A percentile compares a stretch with the other conserved stretches of the same genome.
Conservation (phyloP, 768 basidiomycete species). For the Tylopilus subfusipes region DNA sequence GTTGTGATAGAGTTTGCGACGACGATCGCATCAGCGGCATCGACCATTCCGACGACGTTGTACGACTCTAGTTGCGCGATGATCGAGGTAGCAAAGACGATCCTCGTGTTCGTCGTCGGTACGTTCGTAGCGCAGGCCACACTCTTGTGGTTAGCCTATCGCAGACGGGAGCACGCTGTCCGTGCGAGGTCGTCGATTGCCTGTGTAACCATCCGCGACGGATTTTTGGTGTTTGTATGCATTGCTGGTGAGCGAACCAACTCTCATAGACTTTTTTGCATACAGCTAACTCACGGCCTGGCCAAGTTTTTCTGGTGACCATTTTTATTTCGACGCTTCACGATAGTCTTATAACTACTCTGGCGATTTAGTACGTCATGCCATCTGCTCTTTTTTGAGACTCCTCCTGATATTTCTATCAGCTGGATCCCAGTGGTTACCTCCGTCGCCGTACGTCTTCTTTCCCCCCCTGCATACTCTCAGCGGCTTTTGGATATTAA, state of each 20-base stretch:
- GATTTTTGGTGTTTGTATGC: slow-evolving; percentile 13
- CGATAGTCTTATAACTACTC: background rate
- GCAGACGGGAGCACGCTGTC: slow-evolving; percentile 4
- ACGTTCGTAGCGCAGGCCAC: slow-evolving; percentile 10
- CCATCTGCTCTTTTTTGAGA: background rate
- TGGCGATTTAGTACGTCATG: slow-evolving; percentile 14
- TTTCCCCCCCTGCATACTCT: background rate
- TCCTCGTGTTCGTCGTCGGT: slow-evolving; percentile 8
- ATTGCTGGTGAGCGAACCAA: slow-evolving; percentile 12
- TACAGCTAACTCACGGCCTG: background rate
- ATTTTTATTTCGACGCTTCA: slow-evolving; percentile 4
- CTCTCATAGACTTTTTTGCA: background rate
- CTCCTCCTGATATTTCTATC: background rate
- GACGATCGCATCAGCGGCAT: background rate
- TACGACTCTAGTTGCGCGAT: slow-evolving; percentile 20
- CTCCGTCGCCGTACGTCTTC: slow-evolving; percentile 18
- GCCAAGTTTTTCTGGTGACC: slow-evolving; percentile 14
- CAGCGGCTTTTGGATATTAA: background rate
- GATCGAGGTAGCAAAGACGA: background rate
- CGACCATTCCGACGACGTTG: background rate
- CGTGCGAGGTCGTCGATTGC: slow-evolving; percentile 2
- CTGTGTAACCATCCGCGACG: slow-evolving; percentile 26
- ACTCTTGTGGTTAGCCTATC: slow-evolving; percentile 20
- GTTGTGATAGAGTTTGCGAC: slow-evolving; percentile 12
- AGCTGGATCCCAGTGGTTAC: slow-evolving; percentile 20